A percentile compares a stretch with the other conserved stretches of the same genome.
phyloP scores from a whole-genome alignment of 108 stramenopile species.

The Nitzschia sp. region DNA sequence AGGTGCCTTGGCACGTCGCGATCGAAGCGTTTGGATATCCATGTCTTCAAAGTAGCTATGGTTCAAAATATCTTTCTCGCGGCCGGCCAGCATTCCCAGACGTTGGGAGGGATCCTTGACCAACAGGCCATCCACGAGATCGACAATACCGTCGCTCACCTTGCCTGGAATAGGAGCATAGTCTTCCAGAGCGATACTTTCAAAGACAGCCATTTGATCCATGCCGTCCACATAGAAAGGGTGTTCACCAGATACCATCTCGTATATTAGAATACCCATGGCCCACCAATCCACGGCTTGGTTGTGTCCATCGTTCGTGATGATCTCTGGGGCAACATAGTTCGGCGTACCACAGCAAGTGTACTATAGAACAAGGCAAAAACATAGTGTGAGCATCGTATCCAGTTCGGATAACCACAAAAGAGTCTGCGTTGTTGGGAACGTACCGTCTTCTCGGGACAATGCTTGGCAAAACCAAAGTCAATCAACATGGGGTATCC shows the following conservation, averaged over 20 bases:
- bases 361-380: constrained; percentile 68
- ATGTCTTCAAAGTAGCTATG: constrained; percentile 69
- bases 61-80: constrained; percentile 54
- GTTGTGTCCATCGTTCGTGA: constrained; percentile 88
- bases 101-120: constrained; percentile 51
- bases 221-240: constrained; percentile 60
- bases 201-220: constrained; percentile 80
- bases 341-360: constrained; percentile 95
- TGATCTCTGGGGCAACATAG: constrained; percentile 89
- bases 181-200: constrained; percentile 69
- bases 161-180: constrained; percentile 23
- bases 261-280: constrained; percentile 88
- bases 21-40: constrained; percentile 56
- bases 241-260: constrained; percentile 74
- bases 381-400: not conserved
- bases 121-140: constrained; percentile 55
- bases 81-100: constrained; percentile 56
- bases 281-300: constrained; percentile 91
- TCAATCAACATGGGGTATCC: constrained; percentile 87
- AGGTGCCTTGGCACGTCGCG: constrained; percentile 72
- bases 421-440: constrained; percentile 19
- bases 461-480: constrained; percentile 71
- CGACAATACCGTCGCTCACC: constrained; percentile 39
- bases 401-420: constrained; percentile 30
- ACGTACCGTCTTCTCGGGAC: constrained; percentile 58